phyloP scores from a whole-genome alignment of 2,329 filamentous ascomycete species.

The Biscogniauxia sp. region DNA sequence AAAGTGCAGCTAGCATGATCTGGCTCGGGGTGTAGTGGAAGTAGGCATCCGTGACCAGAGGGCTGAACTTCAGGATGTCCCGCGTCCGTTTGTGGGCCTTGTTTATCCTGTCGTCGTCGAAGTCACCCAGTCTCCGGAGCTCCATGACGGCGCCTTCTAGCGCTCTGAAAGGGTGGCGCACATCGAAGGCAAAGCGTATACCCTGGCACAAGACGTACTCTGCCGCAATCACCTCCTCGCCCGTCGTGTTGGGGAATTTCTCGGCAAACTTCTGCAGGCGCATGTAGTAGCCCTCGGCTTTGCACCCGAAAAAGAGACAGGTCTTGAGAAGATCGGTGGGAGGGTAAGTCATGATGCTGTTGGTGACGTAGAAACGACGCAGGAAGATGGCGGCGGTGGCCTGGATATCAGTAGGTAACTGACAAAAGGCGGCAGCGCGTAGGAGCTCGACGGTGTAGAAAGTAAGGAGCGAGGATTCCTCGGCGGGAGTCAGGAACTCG shows the following conservation, averaged over 20 bases:
- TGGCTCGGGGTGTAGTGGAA: conserved; percentile 94
- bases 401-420: conserved; percentile 50
- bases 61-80: conserved; percentile 72
- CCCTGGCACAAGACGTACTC: conserved; percentile 93
- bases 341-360: conserved; percentile 95
- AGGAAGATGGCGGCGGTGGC: conserved; percentile 87
- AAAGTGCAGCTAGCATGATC: conserved; percentile 81
- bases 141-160: conserved; percentile 87
- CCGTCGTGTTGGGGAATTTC: conserved; percentile 66
- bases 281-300: conserved; percentile 83
- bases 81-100: conserved; percentile 72
- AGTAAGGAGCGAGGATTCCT: conserved; percentile 78
- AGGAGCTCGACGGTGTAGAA: conserved; percentile 67
- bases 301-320: conserved; percentile 88
- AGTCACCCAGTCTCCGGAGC: conserved; percentile 64
- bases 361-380: conserved; percentile 91
- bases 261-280: conserved; percentile 63
- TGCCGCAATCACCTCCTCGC: conserved; percentile 81
- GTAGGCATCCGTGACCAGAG: conserved; percentile 89
- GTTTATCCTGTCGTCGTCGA: conserved; percentile 51
- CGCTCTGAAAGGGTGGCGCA: conserved; percentile 84
- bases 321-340: conserved; percentile 87
- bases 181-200: conserved; percentile 88
- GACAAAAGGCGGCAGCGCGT: conserved; percentile 53
- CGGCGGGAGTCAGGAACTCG: conserved; percentile 78